Base-by-base conservation (phyloP, 306 rosid genomes). In the Glycine latifolia region DNA sequence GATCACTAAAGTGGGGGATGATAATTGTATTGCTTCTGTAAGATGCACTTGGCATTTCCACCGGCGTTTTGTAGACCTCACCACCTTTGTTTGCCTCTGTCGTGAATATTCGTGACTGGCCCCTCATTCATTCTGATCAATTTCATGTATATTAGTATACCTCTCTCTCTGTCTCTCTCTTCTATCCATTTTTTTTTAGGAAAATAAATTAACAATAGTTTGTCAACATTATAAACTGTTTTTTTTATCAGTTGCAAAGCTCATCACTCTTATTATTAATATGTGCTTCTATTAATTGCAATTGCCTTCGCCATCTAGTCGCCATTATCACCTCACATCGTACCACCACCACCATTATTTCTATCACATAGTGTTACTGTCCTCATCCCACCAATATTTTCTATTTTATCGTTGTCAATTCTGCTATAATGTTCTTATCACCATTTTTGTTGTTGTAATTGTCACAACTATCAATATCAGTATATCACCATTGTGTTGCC, bases 401-500 rank as follows among this genome's bases (percentile, higher is more conserved):
- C 47, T 62, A 35, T 6, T 66, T 39, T 7, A 66, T 39, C 31
- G 6, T 41, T 66, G 31, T 37, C 71, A 41, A 66, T 65, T 7
- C 48, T 37, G 11, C 20, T 65, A 31, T 37, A 17, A 65, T 65
- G 47, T 63, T 63, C 47, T 63, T 62, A 35, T 65, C 71, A 37
- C 26, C 49, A 39, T 65, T 65, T 39, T 65, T 13, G 31, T 26
- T 26, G 31, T 26, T 26, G 31, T 26, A 26, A 26, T 26, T 26
- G 71, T 65, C 49, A 13, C 26, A 39, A 65, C 26, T 14, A 65
- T 65, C 26, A 8, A 39, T 39, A 39, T 39, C 41, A 4, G 31
- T 26, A 26, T 26, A 26, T 26, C 31, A 39, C 43, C 44, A 39
- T 39, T 43, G 12, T 62, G 69, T 33, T 65, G 26, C 70, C 20